These are phyloP conservation scores for Umbelopsis sp. DNA, from an alignment of 192 early-diverging fungal genomes.

Conservation along the genomic window DNA sequence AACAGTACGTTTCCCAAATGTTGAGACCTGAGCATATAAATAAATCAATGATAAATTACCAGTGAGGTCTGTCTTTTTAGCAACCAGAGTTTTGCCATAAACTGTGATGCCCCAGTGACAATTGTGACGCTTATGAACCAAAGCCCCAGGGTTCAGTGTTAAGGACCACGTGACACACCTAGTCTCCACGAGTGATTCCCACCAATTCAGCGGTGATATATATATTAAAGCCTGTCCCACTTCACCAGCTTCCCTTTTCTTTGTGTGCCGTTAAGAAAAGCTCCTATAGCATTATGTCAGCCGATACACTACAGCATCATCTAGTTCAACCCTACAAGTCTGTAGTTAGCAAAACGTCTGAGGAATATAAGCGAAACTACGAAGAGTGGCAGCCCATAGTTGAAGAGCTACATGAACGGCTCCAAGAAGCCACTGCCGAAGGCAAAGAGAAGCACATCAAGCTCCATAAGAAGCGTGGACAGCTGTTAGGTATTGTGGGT, in stretches of 20 bases:
- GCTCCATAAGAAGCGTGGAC: constrained; percentile 62
- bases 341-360: constrained; percentile 44
- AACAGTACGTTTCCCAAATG: not conserved
- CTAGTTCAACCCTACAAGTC: constrained; percentile 49
- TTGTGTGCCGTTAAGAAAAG: not conserved
- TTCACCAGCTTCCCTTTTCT: not conserved
- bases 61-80: not conserved
- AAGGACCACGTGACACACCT: not conserved
- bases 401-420: constrained; percentile 52
- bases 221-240: not conserved
- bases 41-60: not conserved
- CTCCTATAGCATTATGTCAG: constrained; percentile 24
- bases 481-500: constrained; percentile 50
- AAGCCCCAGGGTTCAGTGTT: not conserved
- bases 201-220: not conserved
- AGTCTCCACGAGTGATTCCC: not conserved
- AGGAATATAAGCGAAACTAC: constrained; percentile 60
- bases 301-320: constrained; percentile 36
- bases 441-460: constrained; percentile 49
- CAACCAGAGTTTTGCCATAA: not conserved
- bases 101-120: not conserved
- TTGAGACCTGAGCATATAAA: not conserved
- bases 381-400: constrained; percentile 57
- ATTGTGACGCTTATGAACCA: not conserved
- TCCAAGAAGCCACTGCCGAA: constrained; percentile 53